phyloP scores from a whole-genome alignment of 2,329 filamentous ascomycete species.

The Penicillium psychrosexuale region DNA sequence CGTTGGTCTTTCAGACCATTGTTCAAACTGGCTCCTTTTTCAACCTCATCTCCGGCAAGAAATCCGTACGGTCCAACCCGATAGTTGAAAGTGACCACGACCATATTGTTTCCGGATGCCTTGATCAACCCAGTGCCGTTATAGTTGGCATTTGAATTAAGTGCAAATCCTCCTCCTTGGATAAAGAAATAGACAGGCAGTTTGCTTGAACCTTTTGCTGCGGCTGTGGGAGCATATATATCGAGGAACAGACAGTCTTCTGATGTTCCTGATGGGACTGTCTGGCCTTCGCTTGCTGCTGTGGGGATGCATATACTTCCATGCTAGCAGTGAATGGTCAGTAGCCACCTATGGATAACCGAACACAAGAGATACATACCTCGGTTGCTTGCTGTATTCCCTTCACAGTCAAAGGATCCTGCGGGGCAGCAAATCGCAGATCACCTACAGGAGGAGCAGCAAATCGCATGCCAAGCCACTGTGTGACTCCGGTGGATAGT shows the following conservation, averaged over 20 bases:
- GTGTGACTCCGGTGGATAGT: constrained; percentile 57
- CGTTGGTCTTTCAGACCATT: constrained; percentile 69
- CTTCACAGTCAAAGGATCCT: constrained; percentile 54
- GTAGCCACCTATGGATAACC: not conserved
- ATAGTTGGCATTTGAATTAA: constrained; percentile 57
- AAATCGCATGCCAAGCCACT: constrained; percentile 74
- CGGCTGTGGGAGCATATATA: constrained; percentile 38
- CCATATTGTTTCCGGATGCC: constrained; percentile 58
- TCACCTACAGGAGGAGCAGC: constrained; percentile 65
- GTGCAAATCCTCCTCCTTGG: constrained; percentile 62
- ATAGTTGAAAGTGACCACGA: constrained; percentile 73
- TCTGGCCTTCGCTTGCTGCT: constrained; percentile 51
- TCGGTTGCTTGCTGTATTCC: constrained; percentile 54
- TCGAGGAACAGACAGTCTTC: constrained; percentile 46
- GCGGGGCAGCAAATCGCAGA: constrained; percentile 65
- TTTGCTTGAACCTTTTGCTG: constrained; percentile 30
- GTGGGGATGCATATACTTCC: constrained; percentile 63
- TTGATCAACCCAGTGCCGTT: constrained; percentile 61
- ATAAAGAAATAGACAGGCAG: constrained; percentile 65
- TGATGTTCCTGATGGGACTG: constrained; percentile 53
- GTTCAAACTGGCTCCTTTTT: constrained; percentile 55
- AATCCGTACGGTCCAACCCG: constrained; percentile 73
- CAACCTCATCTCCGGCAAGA: constrained; percentile 57
- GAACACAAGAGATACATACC: constrained; percentile 37
- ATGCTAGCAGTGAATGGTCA: constrained; percentile 33